Evolutionary conservation across 345 rosid genomes (phyloP).

Genomic region (Brassica rapa): DNA sequence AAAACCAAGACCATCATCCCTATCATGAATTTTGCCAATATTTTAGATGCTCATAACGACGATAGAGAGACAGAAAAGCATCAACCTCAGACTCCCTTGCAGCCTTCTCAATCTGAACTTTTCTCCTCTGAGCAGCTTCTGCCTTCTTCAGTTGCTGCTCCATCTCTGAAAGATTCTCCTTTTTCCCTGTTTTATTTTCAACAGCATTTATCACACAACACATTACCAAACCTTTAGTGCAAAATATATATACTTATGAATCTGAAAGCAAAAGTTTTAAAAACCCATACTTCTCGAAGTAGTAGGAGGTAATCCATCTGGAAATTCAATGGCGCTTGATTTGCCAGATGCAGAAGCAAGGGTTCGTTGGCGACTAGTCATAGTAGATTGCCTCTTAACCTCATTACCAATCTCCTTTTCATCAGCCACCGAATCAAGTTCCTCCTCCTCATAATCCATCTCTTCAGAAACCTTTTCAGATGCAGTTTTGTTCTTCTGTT

Average conservation of each 20-base stretch:
- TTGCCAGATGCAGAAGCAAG: constrained; percentile 72
- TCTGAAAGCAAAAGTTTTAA: not conserved
- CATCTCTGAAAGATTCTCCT: constrained; percentile 77
- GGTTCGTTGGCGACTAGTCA: constrained; percentile 90
- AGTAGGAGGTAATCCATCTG: constrained; percentile 92
- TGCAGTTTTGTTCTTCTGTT: constrained; percentile 52
- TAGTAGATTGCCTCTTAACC: constrained; percentile 62
- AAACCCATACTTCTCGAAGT: constrained; percentile 67
- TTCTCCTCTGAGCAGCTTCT: constrained; percentile 91
- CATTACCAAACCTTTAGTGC: constrained; percentile 5
- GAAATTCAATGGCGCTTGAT: constrained; percentile 66
- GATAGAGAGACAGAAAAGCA: constrained; percentile 15
- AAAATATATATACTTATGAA: not conserved
- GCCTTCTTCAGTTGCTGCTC: constrained; percentile 90
- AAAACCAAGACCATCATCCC: constrained; percentile 11
- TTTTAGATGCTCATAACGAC: not conserved
- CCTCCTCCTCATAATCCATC: constrained; percentile 63
- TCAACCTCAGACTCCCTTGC: constrained; percentile 83
- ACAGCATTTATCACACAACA: constrained; percentile 6
- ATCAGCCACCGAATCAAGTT: constrained; percentile 54
- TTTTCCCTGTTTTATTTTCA: constrained; percentile 56
- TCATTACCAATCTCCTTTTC: constrained; percentile 57
- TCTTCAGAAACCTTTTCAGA: constrained; percentile 53
- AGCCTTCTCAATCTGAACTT: constrained; percentile 89
- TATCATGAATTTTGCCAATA: not conserved